Percentiles rank a stretch among this genome's conserved stretches.
phyloP scores from a whole-genome alignment of 108 stramenopile species.

The Stephanodiscus minutulus region DNA sequence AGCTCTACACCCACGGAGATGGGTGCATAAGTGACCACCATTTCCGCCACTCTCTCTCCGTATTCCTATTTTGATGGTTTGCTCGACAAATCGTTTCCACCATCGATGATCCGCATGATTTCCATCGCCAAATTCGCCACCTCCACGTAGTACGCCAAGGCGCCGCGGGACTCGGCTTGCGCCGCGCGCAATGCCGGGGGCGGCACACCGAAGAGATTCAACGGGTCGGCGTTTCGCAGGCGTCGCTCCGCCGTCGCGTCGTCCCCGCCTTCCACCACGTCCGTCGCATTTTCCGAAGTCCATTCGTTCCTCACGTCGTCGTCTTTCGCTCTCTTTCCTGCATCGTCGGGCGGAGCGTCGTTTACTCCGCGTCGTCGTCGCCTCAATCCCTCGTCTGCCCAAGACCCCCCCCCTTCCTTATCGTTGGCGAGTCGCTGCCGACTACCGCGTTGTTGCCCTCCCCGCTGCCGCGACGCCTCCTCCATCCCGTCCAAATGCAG shows the following conservation, averaged over 20 bases:
- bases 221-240: constrained; percentile 28
- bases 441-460: neutral
- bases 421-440: neutral
- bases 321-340: neutral
- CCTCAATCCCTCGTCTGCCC: constrained; percentile 26
- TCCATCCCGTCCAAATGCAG: constrained; percentile 45
- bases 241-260: constrained; percentile 18
- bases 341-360: neutral
- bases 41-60: neutral
- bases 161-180: constrained; percentile 38
- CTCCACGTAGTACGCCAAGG: constrained; percentile 50
- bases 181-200: constrained; percentile 49
- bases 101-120: constrained; percentile 29
- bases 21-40: too few species aligned
- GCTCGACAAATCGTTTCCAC: neutral
- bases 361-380: constrained; percentile 20
- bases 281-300: constrained; percentile 19
- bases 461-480: constrained; percentile 1
- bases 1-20: too few species aligned
- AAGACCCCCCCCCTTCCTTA: neutral
- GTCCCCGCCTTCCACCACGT: neutral
- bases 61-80: neutral
- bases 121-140: constrained; percentile 47
- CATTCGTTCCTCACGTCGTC: constrained; percentile 12
- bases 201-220: constrained; percentile 49